Evolutionary conservation across 805 yeast genomes (phyloP).

Genomic region (Teunomyces funiuensis): DNA sequence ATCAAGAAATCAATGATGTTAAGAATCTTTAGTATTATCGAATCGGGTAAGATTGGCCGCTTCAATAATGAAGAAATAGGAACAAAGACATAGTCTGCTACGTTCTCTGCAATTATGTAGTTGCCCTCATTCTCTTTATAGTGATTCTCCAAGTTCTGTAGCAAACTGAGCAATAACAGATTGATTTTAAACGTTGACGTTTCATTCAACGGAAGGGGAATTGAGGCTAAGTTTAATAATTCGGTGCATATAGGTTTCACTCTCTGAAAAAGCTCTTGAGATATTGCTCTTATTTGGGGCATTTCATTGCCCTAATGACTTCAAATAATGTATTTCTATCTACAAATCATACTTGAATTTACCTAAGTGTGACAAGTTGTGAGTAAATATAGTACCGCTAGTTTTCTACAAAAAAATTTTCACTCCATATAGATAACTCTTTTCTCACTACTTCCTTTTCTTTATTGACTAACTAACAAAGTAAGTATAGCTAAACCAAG

Average conservation of each 20-base stretch:
- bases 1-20: conserved; percentile 29
- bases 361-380: background rate
- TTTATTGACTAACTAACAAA: background rate
- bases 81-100: conserved; percentile 43
- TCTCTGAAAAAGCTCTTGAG: conserved; percentile 22
- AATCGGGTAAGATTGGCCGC: conserved; percentile 22
- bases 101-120: conserved; percentile 27
- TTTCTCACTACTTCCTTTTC: background rate
- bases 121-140: conserved; percentile 3
- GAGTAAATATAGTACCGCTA: background rate
- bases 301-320: too few species aligned
- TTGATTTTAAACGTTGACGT: background rate
- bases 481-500: conserved; percentile 3
- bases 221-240: conserved; percentile 11
- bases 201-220: background rate
- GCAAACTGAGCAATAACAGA: background rate
- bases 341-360: background rate
- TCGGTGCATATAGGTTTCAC: conserved; percentile 33
- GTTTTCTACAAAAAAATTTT: background rate
- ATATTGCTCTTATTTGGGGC: conserved; percentile 4
- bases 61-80: conserved; percentile 37
- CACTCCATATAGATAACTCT: background rate
- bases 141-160: conserved; percentile 16
- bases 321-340: too few species aligned
- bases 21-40: conserved; percentile 22